Conservation (phyloP, 164 flowering plant species). For the Euptelea pleiosperma region DNA sequence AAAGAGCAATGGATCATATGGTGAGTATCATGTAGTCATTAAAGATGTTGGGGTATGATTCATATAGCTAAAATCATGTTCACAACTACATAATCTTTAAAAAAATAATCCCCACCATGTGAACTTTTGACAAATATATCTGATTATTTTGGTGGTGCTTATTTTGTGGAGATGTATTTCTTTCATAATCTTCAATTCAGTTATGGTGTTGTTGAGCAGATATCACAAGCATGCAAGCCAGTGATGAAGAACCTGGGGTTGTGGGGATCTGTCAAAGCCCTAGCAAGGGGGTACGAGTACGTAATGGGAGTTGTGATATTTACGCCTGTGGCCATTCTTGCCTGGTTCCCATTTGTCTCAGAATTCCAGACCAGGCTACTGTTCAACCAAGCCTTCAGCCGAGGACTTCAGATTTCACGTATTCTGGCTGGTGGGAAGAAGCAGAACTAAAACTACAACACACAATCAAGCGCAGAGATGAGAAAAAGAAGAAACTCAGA, state of each 20-base stretch:
- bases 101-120: too few relatives aligned
- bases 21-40: too few relatives aligned
- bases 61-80: too few relatives aligned
- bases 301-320: slow-evolving; percentile 61
- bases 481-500: too few relatives aligned
- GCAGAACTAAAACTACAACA: slow-evolving; percentile 39
- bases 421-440: slow-evolving; percentile 85
- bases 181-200: background rate
- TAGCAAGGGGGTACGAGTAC: slow-evolving; percentile 83
- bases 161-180: background rate
- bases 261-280: slow-evolving; percentile 85
- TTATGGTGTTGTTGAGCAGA: slow-evolving; percentile 36
- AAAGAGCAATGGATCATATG: too few relatives aligned
- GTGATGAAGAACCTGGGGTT: slow-evolving; percentile 53
- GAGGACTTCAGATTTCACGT: slow-evolving; percentile 88
- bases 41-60: too few relatives aligned
- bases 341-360: slow-evolving; percentile 88
- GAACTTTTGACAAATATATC: too few relatives aligned
- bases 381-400: slow-evolving; percentile 89
- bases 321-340: slow-evolving; percentile 62
- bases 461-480: too few relatives aligned
- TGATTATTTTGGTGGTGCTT: too few relatives aligned
- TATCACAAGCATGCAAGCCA: slow-evolving; percentile 70
- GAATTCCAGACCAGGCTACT: slow-evolving; percentile 88
- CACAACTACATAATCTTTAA: too few relatives aligned